A percentile compares a stretch with the other conserved stretches of the same genome.
phyloP scores from a whole-genome alignment of 257 asterid species.

The Solanum phureja region DNA sequence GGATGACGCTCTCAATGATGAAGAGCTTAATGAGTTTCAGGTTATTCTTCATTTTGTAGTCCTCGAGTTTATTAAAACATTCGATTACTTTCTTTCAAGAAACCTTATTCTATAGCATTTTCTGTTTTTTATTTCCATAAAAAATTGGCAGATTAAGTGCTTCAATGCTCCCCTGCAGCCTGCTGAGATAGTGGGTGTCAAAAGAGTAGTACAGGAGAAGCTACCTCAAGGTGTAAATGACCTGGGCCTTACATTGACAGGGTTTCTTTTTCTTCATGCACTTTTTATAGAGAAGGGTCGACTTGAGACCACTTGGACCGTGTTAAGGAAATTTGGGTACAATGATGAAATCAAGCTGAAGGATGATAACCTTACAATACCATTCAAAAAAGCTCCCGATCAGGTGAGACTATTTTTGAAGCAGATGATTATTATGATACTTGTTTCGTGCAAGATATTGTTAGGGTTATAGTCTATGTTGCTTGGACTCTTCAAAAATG shows the following conservation, averaged over 20 bases:
- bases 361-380: slow-evolving; percentile 58
- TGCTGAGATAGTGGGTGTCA: slow-evolving; percentile 80
- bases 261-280: slow-evolving; percentile 87
- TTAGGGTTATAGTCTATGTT: neutral
- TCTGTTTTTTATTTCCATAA: neutral
- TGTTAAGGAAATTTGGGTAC: slow-evolving; percentile 85
- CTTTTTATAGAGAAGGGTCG: slow-evolving; percentile 93
- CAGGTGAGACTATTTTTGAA: slow-evolving; percentile 52
- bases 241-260: slow-evolving; percentile 77
- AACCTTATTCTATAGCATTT: neutral
- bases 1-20: slow-evolving; percentile 85
- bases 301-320: slow-evolving; percentile 86
- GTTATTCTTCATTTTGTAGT: slow-evolving; percentile 21
- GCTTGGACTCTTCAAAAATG: no score
- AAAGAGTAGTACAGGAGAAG: slow-evolving; percentile 80
- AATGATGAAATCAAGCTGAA: slow-evolving; percentile 69
- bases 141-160: slow-evolving; percentile 55
- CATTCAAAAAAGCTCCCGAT: slow-evolving; percentile 74
- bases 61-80: neutral
- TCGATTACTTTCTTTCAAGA: neutral
- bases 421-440: neutral
- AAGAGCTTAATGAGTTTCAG: slow-evolving; percentile 93
- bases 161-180: slow-evolving; percentile 89
- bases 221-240: slow-evolving; percentile 88
- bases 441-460: neutral